phyloP scores from a whole-genome alignment of 371 early-diverging fungal species.

The Coemansia linderi region DNA sequence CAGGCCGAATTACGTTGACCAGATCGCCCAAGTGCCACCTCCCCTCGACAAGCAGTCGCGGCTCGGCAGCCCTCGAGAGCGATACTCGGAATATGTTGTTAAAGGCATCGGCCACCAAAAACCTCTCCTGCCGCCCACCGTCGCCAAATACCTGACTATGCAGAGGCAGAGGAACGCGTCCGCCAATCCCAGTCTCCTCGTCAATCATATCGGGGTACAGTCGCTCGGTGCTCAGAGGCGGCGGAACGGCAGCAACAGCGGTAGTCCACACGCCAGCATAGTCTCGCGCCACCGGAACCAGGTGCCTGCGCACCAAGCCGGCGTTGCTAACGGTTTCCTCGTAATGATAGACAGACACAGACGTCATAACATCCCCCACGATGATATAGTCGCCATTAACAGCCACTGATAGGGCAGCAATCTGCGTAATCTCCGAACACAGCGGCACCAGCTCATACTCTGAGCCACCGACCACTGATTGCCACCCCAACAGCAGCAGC shows the following conservation, averaged over 20 bases:
- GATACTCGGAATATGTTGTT: slow-evolving; percentile 24
- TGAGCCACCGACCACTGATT: neutral
- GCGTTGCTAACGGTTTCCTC: neutral
- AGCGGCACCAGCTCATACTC: slow-evolving; percentile 59
- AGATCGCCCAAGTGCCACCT: slow-evolving; percentile 81
- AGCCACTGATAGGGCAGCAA: slow-evolving; percentile 62
- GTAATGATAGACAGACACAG: slow-evolving; percentile 65
- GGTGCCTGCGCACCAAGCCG: slow-evolving; percentile 9
- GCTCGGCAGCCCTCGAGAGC: slow-evolving; percentile 21
- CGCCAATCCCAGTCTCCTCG: slow-evolving; percentile 13
- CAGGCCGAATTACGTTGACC: slow-evolving; percentile 76
- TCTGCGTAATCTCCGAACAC: slow-evolving; percentile 61
- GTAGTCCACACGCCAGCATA: slow-evolving; percentile 44
- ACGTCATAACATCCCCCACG: slow-evolving; percentile 88
- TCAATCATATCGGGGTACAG: slow-evolving; percentile 12
- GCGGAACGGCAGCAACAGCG: slow-evolving; percentile 33
- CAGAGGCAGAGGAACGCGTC: neutral
- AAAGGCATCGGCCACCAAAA: slow-evolving; percentile 41
- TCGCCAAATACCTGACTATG: slow-evolving; percentile 15
- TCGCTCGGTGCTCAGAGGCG: slow-evolving; percentile 15
- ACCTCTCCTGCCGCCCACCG: slow-evolving; percentile 12
- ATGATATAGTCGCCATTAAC: slow-evolving; percentile 68
- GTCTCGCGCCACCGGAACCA: slow-evolving; percentile 45
- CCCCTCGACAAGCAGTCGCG: slow-evolving; percentile 63
- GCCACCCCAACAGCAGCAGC: slow-evolving; percentile 57